Evolutionary conservation across 2,329 filamentous ascomycete genomes (phyloP), one percentile per base, ranked within the genome.

Genomic region (Aspergillus aculeatus): DNA sequence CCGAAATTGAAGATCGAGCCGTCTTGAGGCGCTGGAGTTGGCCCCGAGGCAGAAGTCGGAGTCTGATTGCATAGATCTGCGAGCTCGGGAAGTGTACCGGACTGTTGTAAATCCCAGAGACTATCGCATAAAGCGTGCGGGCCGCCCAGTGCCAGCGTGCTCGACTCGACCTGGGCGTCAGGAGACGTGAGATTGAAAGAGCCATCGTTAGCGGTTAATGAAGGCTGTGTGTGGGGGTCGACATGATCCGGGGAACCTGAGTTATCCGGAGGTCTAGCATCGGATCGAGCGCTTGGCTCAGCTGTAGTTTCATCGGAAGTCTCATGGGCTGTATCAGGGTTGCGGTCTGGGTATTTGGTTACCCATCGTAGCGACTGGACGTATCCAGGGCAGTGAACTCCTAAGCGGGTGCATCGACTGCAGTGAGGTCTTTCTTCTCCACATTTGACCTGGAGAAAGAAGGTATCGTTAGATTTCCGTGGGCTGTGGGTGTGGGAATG

Each of bases 361-460:
- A 77, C 69, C 74, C 74, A 77, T 50, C 73, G 71, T 21, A 77
- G 63, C 5, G 73, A 72, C 57, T 76, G 73, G 1, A 71, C 65
- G 63, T 77, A 77, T 2, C 75, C 75, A 19, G 75, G 74, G 31
- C 75, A 77, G 26, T 66, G 70, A 23, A 77, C 71, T 0, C 75
- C 73, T 26, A 77, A 55, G 24, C 75, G 73, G n/a, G 64, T 71
- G 53, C 75, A 77, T 50, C 75, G 74, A 63, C 60, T 68, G 61
- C 75, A 77, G 24, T 73, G 64, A 32, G 75, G 75, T 56, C 74
- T 73, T 52, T 75, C 72, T 62, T 77, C 74, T 64, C 75, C 75
- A 58, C 75, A 77, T 68, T 77, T 77, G 54, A 77, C 71, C 73
- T 76, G 26, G 59, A 38, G 16, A 52, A 35, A 58, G 54, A 32